Percentiles rank a stretch among this genome's conserved stretches.
Conservation (phyloP, 2,329 filamentous ascomycete species). For the Colletotrichum tropicale region DNA sequence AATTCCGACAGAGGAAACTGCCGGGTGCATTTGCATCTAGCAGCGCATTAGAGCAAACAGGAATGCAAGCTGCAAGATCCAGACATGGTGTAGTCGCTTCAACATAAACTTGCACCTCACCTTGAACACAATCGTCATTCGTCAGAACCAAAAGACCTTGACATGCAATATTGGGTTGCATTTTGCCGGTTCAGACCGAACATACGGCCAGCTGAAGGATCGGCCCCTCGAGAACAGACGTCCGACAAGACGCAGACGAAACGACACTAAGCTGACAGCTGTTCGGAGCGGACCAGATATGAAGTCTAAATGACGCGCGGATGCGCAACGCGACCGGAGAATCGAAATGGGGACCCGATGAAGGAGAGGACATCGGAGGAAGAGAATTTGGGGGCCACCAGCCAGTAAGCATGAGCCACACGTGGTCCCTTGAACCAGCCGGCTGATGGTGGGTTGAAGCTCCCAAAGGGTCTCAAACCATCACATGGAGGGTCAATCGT, state of each 20-base stretch:
- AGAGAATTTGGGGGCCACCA: not conserved
- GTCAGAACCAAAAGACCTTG: not conserved
- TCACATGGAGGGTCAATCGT: not conserved
- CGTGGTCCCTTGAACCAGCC: not conserved
- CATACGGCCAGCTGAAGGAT: not conserved
- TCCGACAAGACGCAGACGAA: slow-evolving; percentile 10
- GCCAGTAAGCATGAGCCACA: not conserved
- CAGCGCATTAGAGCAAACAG: not conserved
- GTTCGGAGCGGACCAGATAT: not conserved
- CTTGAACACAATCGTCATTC: not conserved
- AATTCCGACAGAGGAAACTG: not conserved
- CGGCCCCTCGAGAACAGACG: slow-evolving; percentile 7
- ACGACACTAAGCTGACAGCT: slow-evolving; percentile 10
- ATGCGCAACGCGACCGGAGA: not conserved
- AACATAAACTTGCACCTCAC: not conserved
- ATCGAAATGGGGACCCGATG: not conserved
- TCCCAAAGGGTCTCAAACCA: slow-evolving; percentile 4
- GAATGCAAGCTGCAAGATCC: not conserved
- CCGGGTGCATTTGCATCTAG: not conserved
- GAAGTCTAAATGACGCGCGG: slow-evolving; percentile 1
- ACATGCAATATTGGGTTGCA: not conserved
- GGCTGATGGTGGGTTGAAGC: not conserved
- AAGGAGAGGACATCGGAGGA: not conserved
- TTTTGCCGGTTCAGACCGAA: not conserved
- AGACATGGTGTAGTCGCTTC: not conserved